Percentiles rank a stretch among this genome's conserved stretches.
Evolutionary conservation across 2,329 filamentous ascomycete species (phyloP).

Genomic region (Colletotrichum spaethianum): DNA sequence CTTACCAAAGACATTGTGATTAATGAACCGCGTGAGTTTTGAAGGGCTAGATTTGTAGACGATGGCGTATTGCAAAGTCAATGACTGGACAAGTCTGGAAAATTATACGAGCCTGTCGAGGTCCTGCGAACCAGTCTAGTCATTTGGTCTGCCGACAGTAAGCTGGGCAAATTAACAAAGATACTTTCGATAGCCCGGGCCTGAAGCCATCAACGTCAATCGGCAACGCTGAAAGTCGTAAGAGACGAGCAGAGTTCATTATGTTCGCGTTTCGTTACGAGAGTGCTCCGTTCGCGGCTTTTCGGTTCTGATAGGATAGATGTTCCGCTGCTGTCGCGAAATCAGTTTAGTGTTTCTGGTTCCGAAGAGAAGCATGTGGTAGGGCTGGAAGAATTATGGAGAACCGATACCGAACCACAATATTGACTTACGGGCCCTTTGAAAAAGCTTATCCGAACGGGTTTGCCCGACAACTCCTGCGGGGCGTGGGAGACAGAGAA

Average conservation of each 20-base stretch:
- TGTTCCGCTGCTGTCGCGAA: background rate
- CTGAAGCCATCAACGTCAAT: background rate
- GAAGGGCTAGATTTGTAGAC: too few species aligned
- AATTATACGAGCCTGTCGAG: too few species aligned
- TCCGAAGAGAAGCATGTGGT: background rate
- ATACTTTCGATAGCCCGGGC: background rate
- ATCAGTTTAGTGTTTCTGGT: background rate
- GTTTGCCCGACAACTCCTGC: background rate
- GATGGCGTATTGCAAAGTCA: background rate
- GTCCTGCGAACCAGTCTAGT: background rate
- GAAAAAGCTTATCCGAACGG: background rate
- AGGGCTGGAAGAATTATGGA: background rate
- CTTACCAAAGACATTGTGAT: background rate
- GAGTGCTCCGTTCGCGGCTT: background rate
- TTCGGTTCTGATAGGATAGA: background rate
- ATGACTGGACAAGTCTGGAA: background rate
- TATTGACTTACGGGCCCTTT: background rate
- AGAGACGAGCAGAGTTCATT: background rate
- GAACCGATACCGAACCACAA: background rate
- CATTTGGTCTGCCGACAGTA: background rate
- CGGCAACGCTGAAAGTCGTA: background rate
- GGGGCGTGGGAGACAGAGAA: background rate
- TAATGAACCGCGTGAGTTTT: background rate
- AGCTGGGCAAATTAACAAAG: background rate
- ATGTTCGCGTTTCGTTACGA: background rate